Base-by-base conservation (phyloP, 2,329 filamentous ascomycete species). In the Alternaria atra region DNA sequence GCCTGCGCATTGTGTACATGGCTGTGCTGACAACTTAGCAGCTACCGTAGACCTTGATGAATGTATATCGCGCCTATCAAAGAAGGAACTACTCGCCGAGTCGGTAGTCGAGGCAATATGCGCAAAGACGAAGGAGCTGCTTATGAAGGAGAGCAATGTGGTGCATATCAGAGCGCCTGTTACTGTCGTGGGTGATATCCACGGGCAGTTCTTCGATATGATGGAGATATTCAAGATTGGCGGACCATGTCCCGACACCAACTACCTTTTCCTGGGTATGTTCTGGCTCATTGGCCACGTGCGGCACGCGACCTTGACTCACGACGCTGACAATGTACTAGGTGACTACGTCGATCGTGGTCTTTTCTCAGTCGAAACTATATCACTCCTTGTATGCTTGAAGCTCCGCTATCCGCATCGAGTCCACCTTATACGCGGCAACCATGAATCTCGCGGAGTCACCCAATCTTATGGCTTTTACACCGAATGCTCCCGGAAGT, bases 61-160 rank as follows among this genome's bases (percentile, higher is more conserved):
- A 87, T 99, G 95, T 83, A 98, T 99, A 82, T 89, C 92, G 78
- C 91, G 94, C 70, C 88, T 99, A 55, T 98, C 98, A 83, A 94
- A 95, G 78, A 97, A 97, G 80, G 95, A 98, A 80, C 88, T 99
- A 61, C 88, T 99, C 60, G 94, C 95, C 73, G 95, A 99, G 82
- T 97, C 94, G 42, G 94, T 99, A 69, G 94, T 99, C 80, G 95
- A 99, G 83, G 95, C 95, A 74, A 94, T 99, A 88, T 99, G 95
- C 84, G 94, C 95, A 80, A 99, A 99, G 81, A 95, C 96, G 23
- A 99, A 99, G 79, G 95, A 99, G 84, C 86, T 99, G 71, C 87
- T 99, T 71, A 99, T 99, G 95, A 94, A 96, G 78, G 95, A 99
- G 88, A 98, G 94, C 87, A 99, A 99, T 82, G 95, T 99, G 65